Evolutionary conservation across 176 grass and related monocot species (phyloP).

Genomic region (Chrysopogon serrulatus): DNA sequence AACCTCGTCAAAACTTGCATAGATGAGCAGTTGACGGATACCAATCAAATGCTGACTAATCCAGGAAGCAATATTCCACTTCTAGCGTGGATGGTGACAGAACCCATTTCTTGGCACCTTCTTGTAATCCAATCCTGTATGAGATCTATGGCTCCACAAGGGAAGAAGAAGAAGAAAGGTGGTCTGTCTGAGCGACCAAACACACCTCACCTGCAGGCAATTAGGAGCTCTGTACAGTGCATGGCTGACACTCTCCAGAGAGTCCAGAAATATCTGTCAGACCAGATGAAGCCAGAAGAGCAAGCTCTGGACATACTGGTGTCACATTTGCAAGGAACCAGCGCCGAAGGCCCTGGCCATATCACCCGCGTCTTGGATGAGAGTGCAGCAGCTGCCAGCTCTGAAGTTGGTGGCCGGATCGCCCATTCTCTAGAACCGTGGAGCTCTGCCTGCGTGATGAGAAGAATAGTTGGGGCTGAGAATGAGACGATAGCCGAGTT

Average conservation of each 20-base stretch:
- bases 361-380: constrained; percentile 53
- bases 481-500: constrained; percentile 46
- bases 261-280: constrained; percentile 54
- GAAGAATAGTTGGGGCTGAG: constrained; percentile 55
- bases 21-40: constrained; percentile 44
- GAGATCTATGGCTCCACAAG: constrained; percentile 54
- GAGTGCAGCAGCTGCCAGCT: constrained; percentile 28
- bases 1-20: constrained; percentile 61
- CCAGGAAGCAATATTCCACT: constrained; percentile 67
- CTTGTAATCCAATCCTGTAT: constrained; percentile 68
- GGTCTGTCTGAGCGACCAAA: constrained; percentile 44
- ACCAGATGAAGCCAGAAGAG: constrained; percentile 62
- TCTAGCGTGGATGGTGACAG: constrained; percentile 70
- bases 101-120: constrained; percentile 89
- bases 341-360: constrained; percentile 41
- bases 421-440: constrained; percentile 51
- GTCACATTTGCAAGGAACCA: constrained; percentile 49
- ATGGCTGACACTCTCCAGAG: constrained; percentile 44
- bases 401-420: constrained; percentile 59
- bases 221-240: constrained; percentile 55
- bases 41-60: constrained; percentile 33
- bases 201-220: constrained; percentile 51
- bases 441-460: constrained; percentile 45
- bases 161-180: constrained; percentile 94
- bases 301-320: constrained; percentile 59